Evolutionary conservation across 1,284 basidiomycete genomes (phyloP).

Genomic region (Ustilago lituana): DNA sequence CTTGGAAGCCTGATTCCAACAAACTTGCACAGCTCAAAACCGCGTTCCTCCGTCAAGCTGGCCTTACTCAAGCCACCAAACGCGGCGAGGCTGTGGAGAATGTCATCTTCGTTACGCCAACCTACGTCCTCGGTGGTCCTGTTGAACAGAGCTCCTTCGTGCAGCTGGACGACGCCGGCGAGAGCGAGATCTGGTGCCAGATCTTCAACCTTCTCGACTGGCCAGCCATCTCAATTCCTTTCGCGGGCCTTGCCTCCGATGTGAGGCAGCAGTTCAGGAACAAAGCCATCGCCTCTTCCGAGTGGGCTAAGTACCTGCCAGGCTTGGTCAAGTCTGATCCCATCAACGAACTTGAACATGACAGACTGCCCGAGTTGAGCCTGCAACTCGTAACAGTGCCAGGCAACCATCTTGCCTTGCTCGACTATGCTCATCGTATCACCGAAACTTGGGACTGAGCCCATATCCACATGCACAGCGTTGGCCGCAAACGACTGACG

Average conservation of each 20-base stretch:
- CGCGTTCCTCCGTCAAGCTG: slow-evolving; percentile 7
- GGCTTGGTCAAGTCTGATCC: slow-evolving; percentile 1
- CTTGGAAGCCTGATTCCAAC: slow-evolving; percentile 9
- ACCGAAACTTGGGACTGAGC: neutral
- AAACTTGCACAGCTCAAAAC: slow-evolving; percentile 6
- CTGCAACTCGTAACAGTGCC: slow-evolving; percentile 30
- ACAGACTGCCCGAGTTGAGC: slow-evolving; percentile 12
- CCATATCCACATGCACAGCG: no score
- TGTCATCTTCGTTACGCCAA: slow-evolving; percentile 34
- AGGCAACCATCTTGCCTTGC: slow-evolving; percentile 13
- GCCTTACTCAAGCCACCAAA: neutral
- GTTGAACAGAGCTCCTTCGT: slow-evolving; percentile 9
- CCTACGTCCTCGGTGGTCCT: slow-evolving; percentile 23
- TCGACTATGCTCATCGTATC: slow-evolving; percentile 19
- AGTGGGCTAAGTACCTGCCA: slow-evolving; percentile 7
- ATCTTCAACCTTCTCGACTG: slow-evolving; percentile 42
- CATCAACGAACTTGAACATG: neutral
- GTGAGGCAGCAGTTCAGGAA: neutral
- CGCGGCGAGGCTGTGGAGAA: neutral
- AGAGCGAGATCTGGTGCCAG: slow-evolving; percentile 38
- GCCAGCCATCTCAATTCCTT: slow-evolving; percentile 27
- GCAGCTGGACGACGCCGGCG: slow-evolving; percentile 13
- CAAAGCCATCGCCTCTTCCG: neutral
- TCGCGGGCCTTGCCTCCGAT: neutral
- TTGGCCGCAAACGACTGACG: no score